These are phyloP conservation scores for Suaeda aralocaspica DNA, from an alignment of 148 eudicot species.

Conservation along the genomic window DNA sequence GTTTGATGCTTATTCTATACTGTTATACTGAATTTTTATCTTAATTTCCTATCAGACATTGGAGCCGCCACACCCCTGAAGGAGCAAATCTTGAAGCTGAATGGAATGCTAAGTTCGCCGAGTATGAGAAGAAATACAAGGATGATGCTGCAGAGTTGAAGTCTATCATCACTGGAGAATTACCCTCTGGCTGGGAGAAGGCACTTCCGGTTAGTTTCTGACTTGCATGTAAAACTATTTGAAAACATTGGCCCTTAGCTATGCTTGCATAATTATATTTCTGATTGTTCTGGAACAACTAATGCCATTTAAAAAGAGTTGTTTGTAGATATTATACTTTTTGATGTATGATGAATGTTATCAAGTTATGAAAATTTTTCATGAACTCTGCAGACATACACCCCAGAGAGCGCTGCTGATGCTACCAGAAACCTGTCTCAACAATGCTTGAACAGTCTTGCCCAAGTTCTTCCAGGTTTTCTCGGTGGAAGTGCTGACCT, in stretches of 20 bases:
- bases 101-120: conserved; percentile 87
- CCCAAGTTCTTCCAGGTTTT: conserved; percentile 77
- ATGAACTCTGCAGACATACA: conserved; percentile 55
- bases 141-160: conserved; percentile 90
- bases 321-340: neutral
- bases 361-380: neutral
- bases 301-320: neutral
- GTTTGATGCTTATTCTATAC: neutral
- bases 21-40: conserved; percentile 7
- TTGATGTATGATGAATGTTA: neutral
- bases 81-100: conserved; percentile 92
- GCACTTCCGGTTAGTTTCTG: conserved; percentile 85
- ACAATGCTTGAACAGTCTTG: conserved; percentile 76
- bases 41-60: conserved; percentile 52
- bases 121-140: conserved; percentile 75
- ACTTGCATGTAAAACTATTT: neutral
- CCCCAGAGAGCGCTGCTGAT: conserved; percentile 86
- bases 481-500: conserved; percentile 99
- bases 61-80: conserved; percentile 91
- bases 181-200: conserved; percentile 94
- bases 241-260: no score
- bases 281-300: neutral
- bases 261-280: no score
- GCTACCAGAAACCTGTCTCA: conserved; percentile 96
- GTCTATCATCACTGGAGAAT: conserved; percentile 67